Conservation (phyloP, 352 stramenopile species). For the Globisporangium solare region DNA sequence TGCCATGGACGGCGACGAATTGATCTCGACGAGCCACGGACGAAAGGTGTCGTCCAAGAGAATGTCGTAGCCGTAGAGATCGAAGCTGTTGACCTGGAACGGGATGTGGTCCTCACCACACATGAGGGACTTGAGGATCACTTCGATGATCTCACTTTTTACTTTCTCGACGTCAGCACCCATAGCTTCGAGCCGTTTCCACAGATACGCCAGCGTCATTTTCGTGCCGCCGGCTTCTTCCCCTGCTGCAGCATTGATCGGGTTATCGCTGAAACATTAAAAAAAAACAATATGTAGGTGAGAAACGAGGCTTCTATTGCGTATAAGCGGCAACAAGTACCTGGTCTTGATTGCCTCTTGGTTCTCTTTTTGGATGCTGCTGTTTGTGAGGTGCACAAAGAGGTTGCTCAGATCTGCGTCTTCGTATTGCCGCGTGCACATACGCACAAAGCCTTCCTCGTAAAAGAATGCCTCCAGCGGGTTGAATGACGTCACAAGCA, state of each 20-base stretch:
- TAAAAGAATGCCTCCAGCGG: constrained; percentile 93
- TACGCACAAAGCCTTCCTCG: constrained; percentile 89
- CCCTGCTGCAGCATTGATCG: constrained; percentile 29
- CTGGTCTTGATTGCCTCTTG: constrained; percentile 40
- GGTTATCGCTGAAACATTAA: constrained; percentile 21
- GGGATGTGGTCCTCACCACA: constrained; percentile 87
- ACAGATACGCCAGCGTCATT: constrained; percentile 73
- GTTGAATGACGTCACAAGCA: constrained; percentile 93
- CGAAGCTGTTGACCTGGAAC: constrained; percentile 90
- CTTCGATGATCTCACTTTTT: constrained; percentile 60
- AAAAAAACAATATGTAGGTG: neutral
- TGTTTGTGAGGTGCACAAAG: constrained; percentile 95
- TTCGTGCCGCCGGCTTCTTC: constrained; percentile 76
- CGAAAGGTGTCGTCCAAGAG: constrained; percentile 87
- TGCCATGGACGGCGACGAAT: constrained; percentile 91
- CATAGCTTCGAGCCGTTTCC: constrained; percentile 56
- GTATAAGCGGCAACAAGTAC: constrained; percentile 1
- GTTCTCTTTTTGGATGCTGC: constrained; percentile 90
- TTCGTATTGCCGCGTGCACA: constrained; percentile 85
- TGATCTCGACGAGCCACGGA: constrained; percentile 96
- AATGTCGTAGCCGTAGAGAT: constrained; percentile 95
- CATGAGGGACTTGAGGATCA: constrained; percentile 88
- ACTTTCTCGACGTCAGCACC: constrained; percentile 64
- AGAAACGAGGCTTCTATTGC: neutral
- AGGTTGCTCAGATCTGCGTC: constrained; percentile 68